Evolutionary conservation across 768 basidiomycete genomes (phyloP), one percentile per base, ranked within the genome.

Genomic region (Saitozyma podzolica): DNA sequence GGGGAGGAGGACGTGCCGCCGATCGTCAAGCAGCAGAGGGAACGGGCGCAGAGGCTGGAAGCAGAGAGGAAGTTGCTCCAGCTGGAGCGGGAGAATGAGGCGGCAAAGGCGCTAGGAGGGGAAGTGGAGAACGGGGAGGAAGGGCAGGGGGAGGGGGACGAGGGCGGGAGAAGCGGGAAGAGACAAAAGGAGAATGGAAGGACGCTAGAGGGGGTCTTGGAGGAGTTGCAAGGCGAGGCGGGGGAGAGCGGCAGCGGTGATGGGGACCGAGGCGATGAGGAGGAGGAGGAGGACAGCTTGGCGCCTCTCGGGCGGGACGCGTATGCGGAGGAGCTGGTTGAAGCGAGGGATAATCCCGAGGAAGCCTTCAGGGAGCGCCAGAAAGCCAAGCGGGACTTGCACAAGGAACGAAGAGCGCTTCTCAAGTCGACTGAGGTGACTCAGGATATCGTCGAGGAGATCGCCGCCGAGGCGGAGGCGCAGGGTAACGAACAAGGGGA

Each of bases 61-160:
- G 50, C 50, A 29, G 40, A 60, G 58, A 54, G 54, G 58, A 54
- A 11, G 57, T 43, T 39, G 45, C 45, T 6, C 59, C 41, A 43
- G 54, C 52, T 43, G 40, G 54, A 63, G 50, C 86, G 86, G 69
- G 67, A 82, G 49, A 82, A 82, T 19, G 71, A 58, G 40, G 83
- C 80, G 54, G 79, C 80, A 11, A 41, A 19, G n/a, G 29, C 11
- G 49, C 45, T n/a, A 16, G 40, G 19, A 4, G 47, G 14, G 19
- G 54, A 19, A 19, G 52, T 40, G 10, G 41, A 37, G 52, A 39
- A 54, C 48, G 59, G 48, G 40, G 55, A 47, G 17, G 56, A 66
- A 48, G 63, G 55, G 37, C 39, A 59, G 40, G 59, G 57, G 43
- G 50, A 58, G 43, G 50, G 56, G 17, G 50, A 65, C 54, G 42